phyloP scores from a whole-genome alignment of 2,329 filamentous ascomycete genomes.

The Fusarium drepaniforme region DNA sequence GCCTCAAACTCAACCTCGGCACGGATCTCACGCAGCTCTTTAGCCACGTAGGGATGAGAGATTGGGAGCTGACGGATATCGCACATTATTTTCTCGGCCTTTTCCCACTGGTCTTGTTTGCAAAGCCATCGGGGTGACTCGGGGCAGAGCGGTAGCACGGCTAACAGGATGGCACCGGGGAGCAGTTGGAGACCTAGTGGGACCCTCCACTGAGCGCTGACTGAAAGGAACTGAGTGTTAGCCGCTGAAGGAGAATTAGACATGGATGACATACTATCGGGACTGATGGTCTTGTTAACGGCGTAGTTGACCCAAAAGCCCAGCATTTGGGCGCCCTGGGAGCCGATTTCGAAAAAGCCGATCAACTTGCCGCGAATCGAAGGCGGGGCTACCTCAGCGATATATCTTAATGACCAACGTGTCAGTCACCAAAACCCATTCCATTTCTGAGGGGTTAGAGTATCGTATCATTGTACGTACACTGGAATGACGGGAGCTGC shows the following conservation, averaged over 20 bases:
- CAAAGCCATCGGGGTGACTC: slow-evolving; percentile 71
- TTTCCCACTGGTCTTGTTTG: slow-evolving; percentile 65
- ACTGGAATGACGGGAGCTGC: slow-evolving; percentile 58
- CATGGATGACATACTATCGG: neutral
- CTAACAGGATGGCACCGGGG: slow-evolving; percentile 64
- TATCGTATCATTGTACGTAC: neutral
- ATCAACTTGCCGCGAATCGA: slow-evolving; percentile 61
- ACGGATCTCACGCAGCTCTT: slow-evolving; percentile 67
- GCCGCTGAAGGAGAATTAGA: neutral
- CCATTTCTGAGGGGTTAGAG: too few species aligned
- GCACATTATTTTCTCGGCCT: slow-evolving; percentile 47
- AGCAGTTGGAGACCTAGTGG: slow-evolving; percentile 68
- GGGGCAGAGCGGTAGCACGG: slow-evolving; percentile 66
- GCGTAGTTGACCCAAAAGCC: slow-evolving; percentile 55
- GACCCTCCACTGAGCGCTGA: slow-evolving; percentile 57
- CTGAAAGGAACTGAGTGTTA: neutral
- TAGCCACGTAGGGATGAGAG: slow-evolving; percentile 48
- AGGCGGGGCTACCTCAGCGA: slow-evolving; percentile 55
- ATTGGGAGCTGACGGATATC: slow-evolving; percentile 48
- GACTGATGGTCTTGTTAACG: slow-evolving; percentile 4
- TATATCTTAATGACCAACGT: slow-evolving; percentile 37
- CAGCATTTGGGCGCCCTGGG: slow-evolving; percentile 34
- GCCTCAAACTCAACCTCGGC: slow-evolving; percentile 59
- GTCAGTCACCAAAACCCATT: too few species aligned
- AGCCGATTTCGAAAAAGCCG: slow-evolving; percentile 58